Evolutionary conservation across 352 stramenopile genomes (phyloP).

Genomic region (Phytophthora idaei): DNA sequence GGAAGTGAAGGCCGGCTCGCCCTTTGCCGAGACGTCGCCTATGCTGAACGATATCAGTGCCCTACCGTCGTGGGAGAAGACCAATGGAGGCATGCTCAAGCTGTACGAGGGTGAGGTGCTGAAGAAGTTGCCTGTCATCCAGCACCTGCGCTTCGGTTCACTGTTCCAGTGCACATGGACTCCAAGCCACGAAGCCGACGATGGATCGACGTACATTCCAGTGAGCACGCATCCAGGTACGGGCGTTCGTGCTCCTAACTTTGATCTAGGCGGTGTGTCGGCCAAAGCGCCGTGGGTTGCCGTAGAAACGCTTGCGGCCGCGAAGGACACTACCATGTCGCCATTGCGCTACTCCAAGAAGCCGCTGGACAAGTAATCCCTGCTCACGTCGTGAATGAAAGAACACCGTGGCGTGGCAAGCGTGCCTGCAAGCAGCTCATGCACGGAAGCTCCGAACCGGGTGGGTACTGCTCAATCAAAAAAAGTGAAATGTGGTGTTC

Average conservation of each 20-base stretch:
- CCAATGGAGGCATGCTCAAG: constrained; percentile 91
- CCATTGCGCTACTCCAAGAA: constrained; percentile 42
- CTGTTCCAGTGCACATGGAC: constrained; percentile 90
- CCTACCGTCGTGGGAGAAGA: constrained; percentile 91
- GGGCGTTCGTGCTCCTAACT: constrained; percentile 70
- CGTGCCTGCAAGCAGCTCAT: constrained; percentile 14
- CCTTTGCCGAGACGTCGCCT: constrained; percentile 93
- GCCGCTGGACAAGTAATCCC: constrained; percentile 33
- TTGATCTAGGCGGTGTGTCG: constrained; percentile 63
- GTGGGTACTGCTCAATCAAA: constrained; percentile 41
- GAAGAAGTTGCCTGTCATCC: constrained; percentile 97
- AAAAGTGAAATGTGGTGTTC: constrained; percentile 33
- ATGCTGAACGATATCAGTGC: constrained; percentile 94
- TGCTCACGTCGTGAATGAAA: constrained; percentile 1
- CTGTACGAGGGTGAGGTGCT: constrained; percentile 97
- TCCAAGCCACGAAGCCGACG: constrained; percentile 55
- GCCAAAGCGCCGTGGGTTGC: constrained; percentile 73
- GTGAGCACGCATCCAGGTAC: constrained; percentile 64
- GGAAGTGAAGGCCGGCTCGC: constrained; percentile 88
- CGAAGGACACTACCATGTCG: constrained; percentile 60
- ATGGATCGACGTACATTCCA: constrained; percentile 58
- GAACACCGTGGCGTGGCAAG: constrained; percentile 12
- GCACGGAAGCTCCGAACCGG: constrained; percentile 28
- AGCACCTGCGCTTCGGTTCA: constrained; percentile 98
- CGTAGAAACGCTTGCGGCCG: constrained; percentile 54